Evolutionary conservation across 208 protist species (phyloP), one percentile per base, ranked within the genome.

Genomic region (Acanthamoeba royreba): DNA sequence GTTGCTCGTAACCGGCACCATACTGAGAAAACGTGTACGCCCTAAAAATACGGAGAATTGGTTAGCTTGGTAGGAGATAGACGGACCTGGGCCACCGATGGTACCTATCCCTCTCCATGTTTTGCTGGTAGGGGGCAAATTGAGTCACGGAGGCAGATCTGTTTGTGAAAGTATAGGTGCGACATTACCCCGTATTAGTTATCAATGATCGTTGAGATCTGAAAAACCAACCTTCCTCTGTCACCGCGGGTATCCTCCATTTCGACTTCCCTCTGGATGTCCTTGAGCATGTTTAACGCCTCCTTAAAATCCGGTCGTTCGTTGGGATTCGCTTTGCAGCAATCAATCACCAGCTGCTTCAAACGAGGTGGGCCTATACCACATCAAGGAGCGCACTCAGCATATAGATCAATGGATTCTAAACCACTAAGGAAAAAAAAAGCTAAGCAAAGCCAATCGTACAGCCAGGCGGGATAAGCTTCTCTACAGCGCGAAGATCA

Each of bases 271-370:
- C 45, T 77, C 35, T 77, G 66, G 66, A 77, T 77, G 66, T 77
- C 66, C 38, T 45, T 77, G 66, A 77, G 40, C 19, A 77, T 77
- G 66, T 77, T 77, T 11, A 77, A 40, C 66, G 66, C 66, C 66
- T 77, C 66, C 66, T 77, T 77, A 7, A 77, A 77, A 40, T 77
- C 66, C 13, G 66, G 66, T 77, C 66, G 66, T 31, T 77, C 66
- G 66, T 77, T 77, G 66, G 66, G 66, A 40, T 77, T 77, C 8
- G 66, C 25, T 19, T 77, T 77, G 35, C 66, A 77, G 66, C 66
- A 77, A 28, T 77, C 66, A 40, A 77, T 77, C 66, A 77, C 66
- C 33, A 77, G 66, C 66, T 77, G 66, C 66, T 77, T 77, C 66
- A 77, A 40, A 31, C 66, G 66, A 22, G 66, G 66, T 40, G 66